Conservation (phyloP, 768 basidiomycete species). For the Tylopilus balloui region DNA sequence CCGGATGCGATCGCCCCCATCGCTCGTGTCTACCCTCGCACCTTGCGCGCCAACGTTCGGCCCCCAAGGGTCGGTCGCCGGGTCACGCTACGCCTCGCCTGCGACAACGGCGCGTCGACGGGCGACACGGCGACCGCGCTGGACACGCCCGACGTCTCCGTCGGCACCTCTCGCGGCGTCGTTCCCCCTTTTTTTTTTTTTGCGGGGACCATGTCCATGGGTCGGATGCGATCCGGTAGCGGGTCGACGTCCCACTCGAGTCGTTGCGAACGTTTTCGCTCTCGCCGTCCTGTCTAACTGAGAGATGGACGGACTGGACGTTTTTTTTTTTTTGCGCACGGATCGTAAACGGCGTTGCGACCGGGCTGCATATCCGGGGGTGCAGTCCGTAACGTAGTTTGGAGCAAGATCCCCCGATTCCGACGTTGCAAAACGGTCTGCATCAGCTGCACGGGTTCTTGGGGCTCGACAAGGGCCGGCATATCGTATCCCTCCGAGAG, state of each 20-base stretch:
- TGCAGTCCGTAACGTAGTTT: too few relatives aligned
- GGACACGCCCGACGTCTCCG: slow-evolving; percentile 58
- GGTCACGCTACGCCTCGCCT: slow-evolving; percentile 17
- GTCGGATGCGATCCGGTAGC: too few relatives aligned
- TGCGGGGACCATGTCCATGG: slow-evolving; percentile 51
- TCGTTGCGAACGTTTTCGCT: too few relatives aligned
- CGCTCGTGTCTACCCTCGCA: slow-evolving; percentile 19
- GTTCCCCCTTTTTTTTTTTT: slow-evolving; percentile 71
- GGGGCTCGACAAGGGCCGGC: slow-evolving; percentile 44
- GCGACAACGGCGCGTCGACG: slow-evolving; percentile 2
- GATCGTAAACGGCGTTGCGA: too few relatives aligned
- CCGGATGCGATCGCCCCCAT: slow-evolving; percentile 6
- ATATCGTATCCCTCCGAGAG: too few relatives aligned
- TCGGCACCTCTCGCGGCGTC: slow-evolving; percentile 66
- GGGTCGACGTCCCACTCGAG: too few relatives aligned
- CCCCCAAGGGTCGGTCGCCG: slow-evolving; percentile 26
- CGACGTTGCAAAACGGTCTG: slow-evolving; percentile 49
- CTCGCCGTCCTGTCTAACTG: too few relatives aligned
- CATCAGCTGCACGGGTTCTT: slow-evolving; percentile 61
- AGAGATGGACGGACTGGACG: too few relatives aligned
- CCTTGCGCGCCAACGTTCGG: slow-evolving; percentile 15
- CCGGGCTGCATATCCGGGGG: too few relatives aligned
- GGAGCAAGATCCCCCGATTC: slow-evolving; percentile 62
- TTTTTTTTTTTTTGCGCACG: too few relatives aligned
- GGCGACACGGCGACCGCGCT: slow-evolving; percentile 42